phyloP scores from a whole-genome alignment of 2,329 filamentous ascomycete genomes.

The Pseudogymnoascus sp. region DNA sequence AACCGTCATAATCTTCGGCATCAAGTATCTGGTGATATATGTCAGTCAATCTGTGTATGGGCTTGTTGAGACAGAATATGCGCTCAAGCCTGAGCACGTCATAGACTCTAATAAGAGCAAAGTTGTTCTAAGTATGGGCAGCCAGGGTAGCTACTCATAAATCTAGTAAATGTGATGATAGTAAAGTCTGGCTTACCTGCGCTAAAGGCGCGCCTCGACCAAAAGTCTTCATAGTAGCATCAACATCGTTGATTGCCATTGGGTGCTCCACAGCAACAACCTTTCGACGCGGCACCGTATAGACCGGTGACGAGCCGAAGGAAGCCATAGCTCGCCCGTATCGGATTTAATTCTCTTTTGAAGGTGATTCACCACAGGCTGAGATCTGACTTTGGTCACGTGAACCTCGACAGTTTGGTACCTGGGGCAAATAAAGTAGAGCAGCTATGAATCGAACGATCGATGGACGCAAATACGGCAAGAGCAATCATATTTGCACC shows the following conservation, averaged over 20 bases:
- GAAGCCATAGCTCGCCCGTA: not conserved
- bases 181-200: constrained; percentile 20
- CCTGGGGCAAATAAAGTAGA: not conserved
- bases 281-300: constrained; percentile 41
- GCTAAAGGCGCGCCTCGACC: constrained; percentile 31
- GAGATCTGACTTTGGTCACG: not conserved
- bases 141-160: not conserved
- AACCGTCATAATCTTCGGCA: constrained; percentile 36
- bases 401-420: not conserved
- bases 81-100: not conserved
- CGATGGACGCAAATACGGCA: not conserved
- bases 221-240: constrained; percentile 55
- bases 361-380: not conserved
- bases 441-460: not conserved
- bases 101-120: not conserved
- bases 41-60: not conserved
- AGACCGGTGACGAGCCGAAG: constrained; percentile 32
- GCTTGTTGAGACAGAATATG: not conserved
- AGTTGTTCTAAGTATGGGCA: not conserved
- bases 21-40: constrained; percentile 34
- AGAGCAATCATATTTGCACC: not conserved
- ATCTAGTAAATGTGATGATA: constrained; percentile 9
- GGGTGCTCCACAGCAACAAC: constrained; percentile 60
- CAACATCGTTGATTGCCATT: constrained; percentile 54
- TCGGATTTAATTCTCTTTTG: not conserved